Base-by-base conservation (phyloP, 2,329 filamentous ascomycete genomes). In the Neofusicoccum sp. region DNA sequence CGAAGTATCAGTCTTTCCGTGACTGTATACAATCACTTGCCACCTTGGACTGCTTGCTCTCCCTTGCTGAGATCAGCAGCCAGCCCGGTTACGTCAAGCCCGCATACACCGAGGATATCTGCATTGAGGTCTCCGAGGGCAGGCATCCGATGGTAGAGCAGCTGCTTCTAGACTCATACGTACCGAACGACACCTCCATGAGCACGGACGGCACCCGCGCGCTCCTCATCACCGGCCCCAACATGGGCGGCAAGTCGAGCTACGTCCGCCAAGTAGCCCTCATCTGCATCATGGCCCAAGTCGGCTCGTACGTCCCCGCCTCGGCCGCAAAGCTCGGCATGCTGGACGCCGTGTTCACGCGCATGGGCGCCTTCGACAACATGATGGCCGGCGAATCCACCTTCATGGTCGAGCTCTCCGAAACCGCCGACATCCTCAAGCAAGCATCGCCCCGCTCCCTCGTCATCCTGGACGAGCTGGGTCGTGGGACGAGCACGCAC, bases 241-340 rank as follows among this genome's bases (percentile, higher is more conserved):
- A 99, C 79, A 99, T 99, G 95, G 95, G 95, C 71, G 95, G 95
- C 63, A 99, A 99, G 74, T 97, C 92, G n/a, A 95, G 90, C 64
- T 99, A 97, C 76, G 94, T 99, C 28, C 92, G 95, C 60, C 91
- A 93, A 68, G 88, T 96, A 48, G 94, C 95, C 8, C 86, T 99
- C 6, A 92, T 98, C 66, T 86, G 90, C 52, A 93, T 99, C 71
- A 93, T 99, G 81, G 93, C 92, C 6, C 95, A 99, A 74, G 90
- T 97, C 67, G 95, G 95, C 56, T 96, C 91, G 41, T 99, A 93
- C 76, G 93, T 99, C 0, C 95, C 95, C 1, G 94, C 94, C 28
- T 82, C 84, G 33, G 83, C 86, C 2, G 87, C 94, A 31, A 78
- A 81, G 3, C 84, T 98, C 0, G 94, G 93, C 8, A 88, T 97